Evolutionary conservation across 2,329 filamentous ascomycete genomes (phyloP).

Genomic region (Aspergillus persii): DNA sequence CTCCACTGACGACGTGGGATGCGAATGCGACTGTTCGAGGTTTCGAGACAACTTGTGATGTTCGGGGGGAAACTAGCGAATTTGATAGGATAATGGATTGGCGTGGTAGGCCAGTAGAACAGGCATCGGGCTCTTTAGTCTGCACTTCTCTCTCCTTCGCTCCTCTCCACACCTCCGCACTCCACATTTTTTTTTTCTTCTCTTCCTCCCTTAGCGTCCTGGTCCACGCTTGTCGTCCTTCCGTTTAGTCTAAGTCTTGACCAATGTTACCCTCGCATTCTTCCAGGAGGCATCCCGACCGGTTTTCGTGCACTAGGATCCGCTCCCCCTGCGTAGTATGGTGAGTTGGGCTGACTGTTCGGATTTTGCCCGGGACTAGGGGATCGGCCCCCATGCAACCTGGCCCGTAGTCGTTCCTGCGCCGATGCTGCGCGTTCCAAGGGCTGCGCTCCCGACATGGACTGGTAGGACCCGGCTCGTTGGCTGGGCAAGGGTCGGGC

Average conservation of each 20-base stretch:
- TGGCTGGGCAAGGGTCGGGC: conserved; percentile 69
- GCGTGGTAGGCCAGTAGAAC: background rate
- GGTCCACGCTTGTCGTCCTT: background rate
- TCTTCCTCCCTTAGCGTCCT: background rate
- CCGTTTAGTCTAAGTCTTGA: too few relatives aligned
- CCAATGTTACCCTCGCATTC: conserved; percentile 2
- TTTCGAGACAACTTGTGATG: background rate
- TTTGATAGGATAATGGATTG: background rate
- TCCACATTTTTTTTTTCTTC: background rate
- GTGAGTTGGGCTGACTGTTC: conserved; percentile 13
- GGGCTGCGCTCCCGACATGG: conserved; percentile 25
- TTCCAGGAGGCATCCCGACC: conserved; percentile 23
- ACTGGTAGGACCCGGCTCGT: conserved; percentile 72
- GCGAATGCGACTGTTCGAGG: background rate
- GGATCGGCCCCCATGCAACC: conserved; percentile 62
- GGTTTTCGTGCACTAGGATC: conserved; percentile 35
- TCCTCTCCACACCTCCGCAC: background rate
- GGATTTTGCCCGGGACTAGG: conserved; percentile 30
- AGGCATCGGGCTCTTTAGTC: background rate
- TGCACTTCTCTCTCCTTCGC: background rate
- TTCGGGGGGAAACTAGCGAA: background rate
- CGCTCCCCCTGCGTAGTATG: conserved; percentile 17
- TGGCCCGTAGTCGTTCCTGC: conserved; percentile 77
- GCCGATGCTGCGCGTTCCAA: conserved; percentile 48
- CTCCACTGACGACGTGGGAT: background rate